Base-by-base conservation (phyloP, 768 basidiomycete genomes). In the Tubosaeta sp. region DNA sequence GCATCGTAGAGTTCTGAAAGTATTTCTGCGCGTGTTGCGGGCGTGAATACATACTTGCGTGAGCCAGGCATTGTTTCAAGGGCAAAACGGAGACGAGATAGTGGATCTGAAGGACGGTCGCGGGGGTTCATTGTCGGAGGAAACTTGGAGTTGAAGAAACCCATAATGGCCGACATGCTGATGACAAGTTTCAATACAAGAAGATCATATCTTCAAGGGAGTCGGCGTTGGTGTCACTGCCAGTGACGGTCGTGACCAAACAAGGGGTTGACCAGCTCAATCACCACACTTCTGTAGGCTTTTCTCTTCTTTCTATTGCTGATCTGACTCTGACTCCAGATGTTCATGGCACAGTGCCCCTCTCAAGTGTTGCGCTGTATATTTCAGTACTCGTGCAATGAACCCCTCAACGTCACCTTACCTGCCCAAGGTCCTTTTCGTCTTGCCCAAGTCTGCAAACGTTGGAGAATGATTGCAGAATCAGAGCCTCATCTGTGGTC, bases 11-110 rank as follows among this genome's bases (percentile, higher is more conserved):
- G 78, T 60, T 88, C 89, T 25, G 81, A 78, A n/a, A 92, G 76
- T 26, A 91, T 86, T 66, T 91, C 87, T 46, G 86, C 83, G 44
- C 91, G 83, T 8, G 86, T 85, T 13, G 83, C 75, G 27, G 82
- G 79, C 0, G 84, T 85, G 65, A 90, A 91, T 3, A 80, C 76
- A 65, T 87, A 89, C 71, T 91, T 90, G 56, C 86, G 72, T 5
- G 86, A 83, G 38, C 82, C 83, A 4, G 89, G 86, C 84, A 91
- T 85, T 6, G 86, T 88, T 68, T 91, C 88, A 55, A 91, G 77
- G 2, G 81, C 76, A 59, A 87, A 87, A 38, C 86, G 78, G 33
- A 91, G 82, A 53, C 86, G 86, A 12, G 84, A 80, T 3, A 90
- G 74, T 13, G 84, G 78, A 67, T 88, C 85, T 35, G 78, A 71